Conservation (phyloP, 352 stramenopile species). For the Phytophthora citrophthora region DNA sequence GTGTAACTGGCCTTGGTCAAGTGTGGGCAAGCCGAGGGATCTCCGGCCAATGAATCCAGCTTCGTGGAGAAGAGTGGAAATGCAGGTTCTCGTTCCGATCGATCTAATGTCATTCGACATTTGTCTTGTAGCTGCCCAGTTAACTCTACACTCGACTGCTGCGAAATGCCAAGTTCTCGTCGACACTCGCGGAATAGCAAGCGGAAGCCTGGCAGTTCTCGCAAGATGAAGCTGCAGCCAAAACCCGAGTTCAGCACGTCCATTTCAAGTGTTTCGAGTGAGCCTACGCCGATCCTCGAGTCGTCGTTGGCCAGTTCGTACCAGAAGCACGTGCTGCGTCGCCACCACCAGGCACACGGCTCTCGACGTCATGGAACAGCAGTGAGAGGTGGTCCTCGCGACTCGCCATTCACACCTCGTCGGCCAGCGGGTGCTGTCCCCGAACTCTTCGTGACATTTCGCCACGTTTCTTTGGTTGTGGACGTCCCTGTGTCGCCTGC, state of each 20-base stretch:
- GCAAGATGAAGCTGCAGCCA: conserved; percentile 7
- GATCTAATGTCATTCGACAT: conserved; percentile 24
- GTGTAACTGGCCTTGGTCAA: conserved; percentile 2
- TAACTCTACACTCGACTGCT: conserved; percentile 3
- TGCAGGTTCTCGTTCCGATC: background rate
- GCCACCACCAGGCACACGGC: conserved; percentile 22
- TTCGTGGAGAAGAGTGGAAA: too few species aligned
- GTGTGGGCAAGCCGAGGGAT: conserved; percentile 29
- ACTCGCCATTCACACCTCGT: conserved; percentile 36
- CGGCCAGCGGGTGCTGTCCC: conserved; percentile 32
- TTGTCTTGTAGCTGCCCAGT: conserved; percentile 8
- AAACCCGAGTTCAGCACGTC: conserved; percentile 30
- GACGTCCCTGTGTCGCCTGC: conserved; percentile 32
- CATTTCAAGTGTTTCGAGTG: conserved; percentile 37
- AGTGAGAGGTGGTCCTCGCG: conserved; percentile 7
- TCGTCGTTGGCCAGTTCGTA: conserved; percentile 32
- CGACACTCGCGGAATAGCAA: conserved; percentile 23
- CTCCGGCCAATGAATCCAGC: conserved; percentile 12
- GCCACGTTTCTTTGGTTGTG: conserved; percentile 41
- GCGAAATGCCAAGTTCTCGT: conserved; percentile 22
- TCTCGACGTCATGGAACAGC: conserved; percentile 21
- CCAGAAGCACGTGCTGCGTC: conserved; percentile 36
- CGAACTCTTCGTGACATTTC: conserved; percentile 42
- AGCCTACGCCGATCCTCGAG: conserved; percentile 38
- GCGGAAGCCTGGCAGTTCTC: conserved; percentile 15